Conservation (phyloP, 2,329 filamentous ascomycete genomes). For the Sordariomycetes sp. region DNA sequence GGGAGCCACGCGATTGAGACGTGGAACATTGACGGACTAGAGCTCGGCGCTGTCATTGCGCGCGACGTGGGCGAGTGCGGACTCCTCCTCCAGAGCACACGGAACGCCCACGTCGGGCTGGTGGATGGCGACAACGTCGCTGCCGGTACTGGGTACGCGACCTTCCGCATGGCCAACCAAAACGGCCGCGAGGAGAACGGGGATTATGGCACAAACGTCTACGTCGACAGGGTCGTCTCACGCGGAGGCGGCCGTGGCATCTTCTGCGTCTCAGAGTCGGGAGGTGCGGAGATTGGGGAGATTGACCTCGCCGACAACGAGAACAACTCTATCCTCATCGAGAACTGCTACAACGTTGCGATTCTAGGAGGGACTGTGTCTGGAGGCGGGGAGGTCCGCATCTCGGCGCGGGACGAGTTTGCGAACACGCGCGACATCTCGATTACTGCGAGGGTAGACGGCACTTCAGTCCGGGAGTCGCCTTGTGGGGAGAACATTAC, state of each 20-base stretch:
- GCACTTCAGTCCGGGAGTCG: slow-evolving; percentile 34
- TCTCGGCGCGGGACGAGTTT: slow-evolving; percentile 39
- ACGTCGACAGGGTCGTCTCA: slow-evolving; percentile 36
- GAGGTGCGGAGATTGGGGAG: slow-evolving; percentile 32
- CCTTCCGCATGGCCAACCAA: slow-evolving; percentile 42
- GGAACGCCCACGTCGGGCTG: slow-evolving; percentile 35
- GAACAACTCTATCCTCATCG: slow-evolving; percentile 42
- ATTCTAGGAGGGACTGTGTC: slow-evolving; percentile 36
- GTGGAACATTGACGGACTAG: slow-evolving; percentile 43
- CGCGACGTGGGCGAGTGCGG: slow-evolving; percentile 41
- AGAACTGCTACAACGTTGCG: slow-evolving; percentile 44
- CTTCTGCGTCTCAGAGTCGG: slow-evolving; percentile 43
- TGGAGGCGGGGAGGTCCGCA: slow-evolving; percentile 40
- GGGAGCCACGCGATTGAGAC: slow-evolving; percentile 43
- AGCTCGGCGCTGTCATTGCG: slow-evolving; percentile 37
- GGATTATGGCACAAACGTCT: slow-evolving; percentile 36
- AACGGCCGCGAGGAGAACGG: slow-evolving; percentile 36
- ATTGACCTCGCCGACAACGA: slow-evolving; percentile 38
- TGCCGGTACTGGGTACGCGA: slow-evolving; percentile 37
- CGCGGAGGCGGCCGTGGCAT: slow-evolving; percentile 42
- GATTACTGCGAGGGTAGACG: slow-evolving; percentile 33
- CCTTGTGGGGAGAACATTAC: slow-evolving; percentile 39
- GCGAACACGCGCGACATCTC: slow-evolving; percentile 36
- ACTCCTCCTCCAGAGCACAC: slow-evolving; percentile 38
- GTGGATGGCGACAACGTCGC: slow-evolving; percentile 44